phyloP scores from a whole-genome alignment of 192 early-diverging fungal species.

The Radiomyces spectabilis region DNA sequence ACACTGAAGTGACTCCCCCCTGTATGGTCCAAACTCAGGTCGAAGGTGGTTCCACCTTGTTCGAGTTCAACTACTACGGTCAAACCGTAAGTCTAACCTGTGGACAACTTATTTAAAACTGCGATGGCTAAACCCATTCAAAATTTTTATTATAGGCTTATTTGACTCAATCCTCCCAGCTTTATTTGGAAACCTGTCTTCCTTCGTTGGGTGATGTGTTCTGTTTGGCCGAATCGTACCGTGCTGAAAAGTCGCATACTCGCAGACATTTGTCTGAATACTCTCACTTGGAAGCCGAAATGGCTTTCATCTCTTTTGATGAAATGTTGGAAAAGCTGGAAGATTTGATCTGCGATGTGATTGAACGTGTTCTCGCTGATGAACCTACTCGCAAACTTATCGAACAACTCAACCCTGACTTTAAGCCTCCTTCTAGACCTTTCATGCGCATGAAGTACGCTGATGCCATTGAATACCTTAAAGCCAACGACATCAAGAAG shows the following conservation, averaged over 20 bases:
- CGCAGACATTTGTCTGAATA: constrained; percentile 95
- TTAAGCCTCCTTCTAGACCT: constrained; percentile 74
- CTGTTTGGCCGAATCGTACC: constrained; percentile 93
- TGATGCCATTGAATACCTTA: constrained; percentile 93
- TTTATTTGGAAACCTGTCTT: constrained; percentile 95
- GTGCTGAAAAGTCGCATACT: constrained; percentile 96
- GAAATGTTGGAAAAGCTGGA: constrained; percentile 84
- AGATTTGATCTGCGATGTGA: constrained; percentile 72
- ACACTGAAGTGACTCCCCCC: constrained; percentile 93
- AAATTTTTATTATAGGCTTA: constrained; percentile 72
- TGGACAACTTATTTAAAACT: too few relatives aligned
- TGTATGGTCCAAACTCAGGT: constrained; percentile 99
- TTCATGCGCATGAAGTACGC: constrained; percentile 95
- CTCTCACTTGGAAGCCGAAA: constrained; percentile 95
- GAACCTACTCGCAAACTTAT: constrained; percentile 68
- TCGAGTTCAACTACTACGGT: constrained; percentile 94
- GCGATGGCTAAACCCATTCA: too few relatives aligned
- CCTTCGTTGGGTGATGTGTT: constrained; percentile 94
- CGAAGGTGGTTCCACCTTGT: constrained; percentile 95
- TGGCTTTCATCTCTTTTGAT: constrained; percentile 90
- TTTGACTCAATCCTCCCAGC: constrained; percentile 97
- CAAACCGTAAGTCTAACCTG: constrained; percentile 62
- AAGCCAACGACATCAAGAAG: constrained; percentile 84
- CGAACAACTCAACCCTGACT: constrained; percentile 86
- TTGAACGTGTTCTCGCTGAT: constrained; percentile 74